A percentile compares a stretch with the other conserved stretches of the same genome.
Conservation (phyloP, 2,329 filamentous ascomycete species). For the Stachybotrys echinatus region DNA sequence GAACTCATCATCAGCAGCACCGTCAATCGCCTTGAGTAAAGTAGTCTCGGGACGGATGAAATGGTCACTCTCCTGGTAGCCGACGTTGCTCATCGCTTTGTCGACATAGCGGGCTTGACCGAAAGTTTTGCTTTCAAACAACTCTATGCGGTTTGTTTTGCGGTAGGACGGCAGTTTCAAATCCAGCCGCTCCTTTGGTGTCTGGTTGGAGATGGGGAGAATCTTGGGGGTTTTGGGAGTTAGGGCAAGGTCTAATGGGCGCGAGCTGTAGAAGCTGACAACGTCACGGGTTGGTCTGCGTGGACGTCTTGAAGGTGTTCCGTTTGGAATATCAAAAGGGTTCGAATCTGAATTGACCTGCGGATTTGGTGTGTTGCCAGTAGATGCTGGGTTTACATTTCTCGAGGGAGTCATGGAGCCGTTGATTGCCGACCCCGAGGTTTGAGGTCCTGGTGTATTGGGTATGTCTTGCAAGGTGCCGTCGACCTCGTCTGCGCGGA, state of each 20-base stretch:
- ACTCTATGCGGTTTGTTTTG: constrained; percentile 70
- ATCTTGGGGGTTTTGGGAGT: constrained; percentile 58
- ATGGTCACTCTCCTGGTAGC: constrained; percentile 91
- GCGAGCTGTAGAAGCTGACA: constrained; percentile 47
- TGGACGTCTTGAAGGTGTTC: constrained; percentile 27
- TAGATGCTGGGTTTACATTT: constrained; percentile 36
- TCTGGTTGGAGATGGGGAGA: constrained; percentile 72
- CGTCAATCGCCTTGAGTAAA: constrained; percentile 60
- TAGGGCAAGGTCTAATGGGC: constrained; percentile 34
- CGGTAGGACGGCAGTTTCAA: constrained; percentile 71
- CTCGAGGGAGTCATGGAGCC: constrained; percentile 41
- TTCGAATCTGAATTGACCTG: constrained; percentile 25
- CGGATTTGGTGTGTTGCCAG: constrained; percentile 36
- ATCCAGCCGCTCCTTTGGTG: constrained; percentile 73
- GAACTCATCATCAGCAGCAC: constrained; percentile 53
- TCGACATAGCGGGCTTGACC: constrained; percentile 90
- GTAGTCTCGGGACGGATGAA: constrained; percentile 73
- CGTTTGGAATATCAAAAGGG: constrained; percentile 20
- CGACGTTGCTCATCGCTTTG: constrained; percentile 91
- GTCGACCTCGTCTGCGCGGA: constrained; percentile 80
- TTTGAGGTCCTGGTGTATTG: constrained; percentile 24
- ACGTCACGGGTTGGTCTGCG: constrained; percentile 45
- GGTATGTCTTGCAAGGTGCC: constrained; percentile 48
- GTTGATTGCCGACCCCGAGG: constrained; percentile 24
- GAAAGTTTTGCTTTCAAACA: constrained; percentile 79